Evolutionary conservation across 2,329 filamentous ascomycete species (phyloP), one percentile per base, ranked within the genome.

Genomic region (Kalaharituber pfeilii): DNA sequence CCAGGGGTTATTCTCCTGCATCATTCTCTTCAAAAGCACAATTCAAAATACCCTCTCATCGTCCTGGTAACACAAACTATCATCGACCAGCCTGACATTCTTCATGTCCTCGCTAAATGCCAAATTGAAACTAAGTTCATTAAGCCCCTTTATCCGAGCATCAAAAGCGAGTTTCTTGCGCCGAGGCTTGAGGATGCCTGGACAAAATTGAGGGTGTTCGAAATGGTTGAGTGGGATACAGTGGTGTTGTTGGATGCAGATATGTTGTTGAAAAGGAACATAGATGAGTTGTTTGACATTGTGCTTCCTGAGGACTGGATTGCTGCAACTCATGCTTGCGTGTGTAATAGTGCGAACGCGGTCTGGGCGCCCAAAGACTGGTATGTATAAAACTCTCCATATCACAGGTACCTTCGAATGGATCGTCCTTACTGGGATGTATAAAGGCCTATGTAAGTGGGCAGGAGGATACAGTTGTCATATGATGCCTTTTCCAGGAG

Each of bases 211-310:
- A 70, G 72, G n/a, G 73, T 75, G 22, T 76, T 77, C 60, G 69
- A 74, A 53, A 56, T 72, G 3, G 57, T 64, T 59, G 64, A 63
- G 50, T 69, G 68, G 44, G 66, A 71, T 39, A 66, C 66, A 6
- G 60, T 74, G 13, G 73, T 72, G 60, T 75, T 74, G 58, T 67
- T 77, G 3, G 74, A 76, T 57, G 72, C 73, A 7, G 73, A 76
- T 57, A 75, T 75, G 68, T 68, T 73, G 54, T 63, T 75, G 29
- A 67, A 68, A 60, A 59, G 60, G 20, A 69, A 69, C 55, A 70
- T 72, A 57, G 70, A 72, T 53, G 63, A 70, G 2, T 62, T 75
- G 8, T 75, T 77, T 62, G 66, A 67, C 50, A 30, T 57, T 5
- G 52, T 63, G 1, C 65, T 74, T 9, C 69, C 70, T 1, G 33